Evolutionary conservation across 2,329 filamentous ascomycete species (phyloP), one percentile per base, ranked within the genome.

Genomic region (Graphilbum ipis-grandicollis): DNA sequence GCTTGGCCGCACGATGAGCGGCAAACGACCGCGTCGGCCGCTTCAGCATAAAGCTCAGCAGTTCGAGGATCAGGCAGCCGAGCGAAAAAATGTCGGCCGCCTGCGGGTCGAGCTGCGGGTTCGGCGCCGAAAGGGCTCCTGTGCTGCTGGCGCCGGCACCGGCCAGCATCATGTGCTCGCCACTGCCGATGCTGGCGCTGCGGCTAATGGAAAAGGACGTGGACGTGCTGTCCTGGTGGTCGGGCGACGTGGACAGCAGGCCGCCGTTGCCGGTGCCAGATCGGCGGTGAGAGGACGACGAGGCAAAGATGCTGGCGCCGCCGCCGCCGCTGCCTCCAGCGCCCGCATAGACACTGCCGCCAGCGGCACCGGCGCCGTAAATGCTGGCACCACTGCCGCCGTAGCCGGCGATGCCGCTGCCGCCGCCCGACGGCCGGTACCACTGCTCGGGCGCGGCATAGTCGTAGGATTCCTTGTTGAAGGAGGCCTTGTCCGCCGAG

Each of bases 41-140:
- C 51, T 81, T 80, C 41, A 83, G 54, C 39, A 80, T 59, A 48
- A 80, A 74, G 18, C 73, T 74, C 17, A 84, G 50, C 22, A 85
- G 65, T 44, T 86, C 79, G 14, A 84, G 59, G 41, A 79, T 79
- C 36, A 84, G 65, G 51, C 78, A 80, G 9, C 72, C 79, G 2
- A 84, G 60, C 3, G 77, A 80, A 55, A 79, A 86, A 17, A 85
- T 60, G 50, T 85, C 80, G 32, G 75, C 71, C 41, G 69, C 66
- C 43, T 71, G 68, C 4, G 65, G 61, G 43, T 68, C 61, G 15
- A 65, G 55, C 26, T 61, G 59, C 2, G 60, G 57, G 19, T 57
- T 60, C 2, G 60, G 54, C 2, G 54, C 49, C 28, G 49, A 48
- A 12, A 53, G 50, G 19, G 50, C 12, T 4, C 29, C 18, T 7